A percentile compares a stretch with the other conserved stretches of the same genome.
Conservation (phyloP, 257 asterid species). For the Oldenlandia corymbosa region DNA sequence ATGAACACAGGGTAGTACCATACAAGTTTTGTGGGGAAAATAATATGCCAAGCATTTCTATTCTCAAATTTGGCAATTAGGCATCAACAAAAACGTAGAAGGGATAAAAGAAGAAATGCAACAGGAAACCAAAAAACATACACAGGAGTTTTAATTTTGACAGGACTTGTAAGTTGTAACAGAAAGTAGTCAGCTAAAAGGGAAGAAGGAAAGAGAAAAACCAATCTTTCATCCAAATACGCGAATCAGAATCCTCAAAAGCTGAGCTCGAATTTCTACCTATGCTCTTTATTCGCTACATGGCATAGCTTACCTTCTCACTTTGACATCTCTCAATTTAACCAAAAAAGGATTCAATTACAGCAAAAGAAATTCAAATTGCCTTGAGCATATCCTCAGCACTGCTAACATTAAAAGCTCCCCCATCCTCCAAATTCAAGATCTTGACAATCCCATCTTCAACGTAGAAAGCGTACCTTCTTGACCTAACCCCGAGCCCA, state of each 20-base stretch:
- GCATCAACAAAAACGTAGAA: not conserved
- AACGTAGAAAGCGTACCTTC: conserved; percentile 81
- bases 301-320: not conserved
- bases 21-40: not conserved
- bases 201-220: not conserved
- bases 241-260: conserved; percentile 1
- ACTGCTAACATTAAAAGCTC: conserved; percentile 94
- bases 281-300: conserved; percentile 3
- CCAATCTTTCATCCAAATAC: not conserved
- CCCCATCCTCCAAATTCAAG: conserved; percentile 92
- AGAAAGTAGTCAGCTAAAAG: not conserved
- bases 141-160: no score
- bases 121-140: no score
- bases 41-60: not conserved
- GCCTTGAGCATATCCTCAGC: conserved; percentile 91
- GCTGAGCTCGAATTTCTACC: not conserved
- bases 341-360: conserved; percentile 14
- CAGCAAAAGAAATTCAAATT: conserved; percentile 28
- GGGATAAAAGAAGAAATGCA: not conserved
- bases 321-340: conserved; percentile 9
- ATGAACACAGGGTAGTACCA: not conserved
- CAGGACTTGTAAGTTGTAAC: no score
- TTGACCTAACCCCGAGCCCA: conserved; percentile 88
- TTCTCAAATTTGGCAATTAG: no score
- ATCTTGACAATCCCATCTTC: conserved; percentile 83